Evolutionary conservation across 1,284 basidiomycete genomes (phyloP), one percentile per base, ranked within the genome.

Genomic region (Cystobasidiaceae sp.): DNA sequence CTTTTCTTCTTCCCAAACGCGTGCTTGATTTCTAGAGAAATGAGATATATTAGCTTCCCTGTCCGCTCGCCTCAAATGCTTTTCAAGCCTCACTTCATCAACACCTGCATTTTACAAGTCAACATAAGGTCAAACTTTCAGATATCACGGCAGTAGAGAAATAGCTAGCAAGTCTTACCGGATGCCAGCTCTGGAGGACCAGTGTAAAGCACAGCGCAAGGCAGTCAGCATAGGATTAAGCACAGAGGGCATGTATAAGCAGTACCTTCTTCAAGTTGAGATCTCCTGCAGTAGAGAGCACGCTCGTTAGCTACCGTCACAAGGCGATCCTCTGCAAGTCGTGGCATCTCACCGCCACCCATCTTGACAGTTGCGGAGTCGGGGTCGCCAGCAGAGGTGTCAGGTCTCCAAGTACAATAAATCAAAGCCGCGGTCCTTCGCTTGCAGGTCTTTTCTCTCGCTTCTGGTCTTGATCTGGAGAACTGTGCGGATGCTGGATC

Each of bases 1-100:
- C 84, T 96, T 92, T 80, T 98, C 94, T 78, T 94, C 89, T 69
- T 97, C 85, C 94, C 96, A 98, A 74, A 98, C 94, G 83, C 88
- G 86, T 86, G 97, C 92, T 86, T 97, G 67, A 54, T 68, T 68
- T 48, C 62, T 68, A 25, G 21, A 19, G 28, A 8, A 3, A 60
- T 49, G 5, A 45, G 39, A n/a, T 4, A 37, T 9, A 15, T 13
- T 4, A 13, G 2, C 13, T 21, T 15, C 27, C 17, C 23, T 5
- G 8, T 8, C 30, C 17, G 7, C 46, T 28, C 23, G 4, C 8
- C 6, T 17, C 46, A 17, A 27, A 27, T 21, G 4, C 37, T 39
- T 39, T 7, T 19, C 7, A 8, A 6, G 30, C 13, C 60, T 19
- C 6, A 62, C 61, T 64, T 64, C 61, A 64, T 64, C 21, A 64